A percentile compares a stretch with the other conserved stretches of the same genome.
Conservation (phyloP, 257 asterid genomes). For the Nicotiana sylvestris region DNA sequence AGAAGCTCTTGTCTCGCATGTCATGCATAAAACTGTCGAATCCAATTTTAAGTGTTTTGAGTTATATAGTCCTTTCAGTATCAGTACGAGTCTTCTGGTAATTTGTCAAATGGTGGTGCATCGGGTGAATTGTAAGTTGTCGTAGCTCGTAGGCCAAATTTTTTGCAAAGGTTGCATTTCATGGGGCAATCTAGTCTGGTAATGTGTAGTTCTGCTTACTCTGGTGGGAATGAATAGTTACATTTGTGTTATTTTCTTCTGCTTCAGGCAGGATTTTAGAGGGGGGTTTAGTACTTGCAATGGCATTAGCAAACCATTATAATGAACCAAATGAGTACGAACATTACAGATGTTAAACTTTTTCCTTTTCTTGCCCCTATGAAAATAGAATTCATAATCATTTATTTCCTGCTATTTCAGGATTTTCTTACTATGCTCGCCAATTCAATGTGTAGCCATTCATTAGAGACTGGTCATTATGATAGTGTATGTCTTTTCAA, state of each 20-base stretch:
- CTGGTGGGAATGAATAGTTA: background rate
- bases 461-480: background rate
- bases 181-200: background rate
- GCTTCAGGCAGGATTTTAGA: background rate
- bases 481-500: background rate
- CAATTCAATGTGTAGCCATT: background rate
- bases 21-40: background rate
- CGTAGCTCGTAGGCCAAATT: background rate
- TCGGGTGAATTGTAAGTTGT: background rate
- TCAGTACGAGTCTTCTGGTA: background rate
- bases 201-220: background rate
- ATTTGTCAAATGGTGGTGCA: background rate
- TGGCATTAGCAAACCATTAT: background rate
- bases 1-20: background rate
- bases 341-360: background rate
- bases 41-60: background rate
- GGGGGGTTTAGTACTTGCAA: background rate
- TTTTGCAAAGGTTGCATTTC: background rate
- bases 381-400: background rate
- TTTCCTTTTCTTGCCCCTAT: background rate
- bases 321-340: background rate
- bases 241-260: background rate
- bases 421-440: background rate
- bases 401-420: background rate
- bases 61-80: background rate